Evolutionary conservation across 2,329 filamentous ascomycete species (phyloP).

Genomic region (Balansia obtecta): DNA sequence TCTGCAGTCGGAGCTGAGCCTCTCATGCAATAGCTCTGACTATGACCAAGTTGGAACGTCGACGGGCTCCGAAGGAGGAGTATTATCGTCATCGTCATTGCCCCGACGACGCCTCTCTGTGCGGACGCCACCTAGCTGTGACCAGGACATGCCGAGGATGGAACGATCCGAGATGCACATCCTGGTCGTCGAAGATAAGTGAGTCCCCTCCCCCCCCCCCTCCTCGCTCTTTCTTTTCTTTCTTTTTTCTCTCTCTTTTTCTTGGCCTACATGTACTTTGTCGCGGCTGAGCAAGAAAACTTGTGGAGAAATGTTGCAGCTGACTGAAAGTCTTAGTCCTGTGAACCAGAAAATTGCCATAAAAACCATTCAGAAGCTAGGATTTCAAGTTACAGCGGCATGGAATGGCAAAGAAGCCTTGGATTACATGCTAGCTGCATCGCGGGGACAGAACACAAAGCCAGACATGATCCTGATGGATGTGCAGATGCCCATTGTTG

Average conservation of each 20-base stretch:
- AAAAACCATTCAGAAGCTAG: constrained; percentile 61
- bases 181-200: constrained; percentile 76
- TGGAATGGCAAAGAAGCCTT: constrained; percentile 73
- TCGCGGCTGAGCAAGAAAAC: background rate
- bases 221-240: no score
- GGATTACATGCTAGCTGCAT: constrained; percentile 52
- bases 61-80: constrained; percentile 15
- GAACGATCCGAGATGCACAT: constrained; percentile 55
- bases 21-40: constrained; percentile 58
- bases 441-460: constrained; percentile 35
- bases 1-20: constrained; percentile 48
- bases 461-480: constrained; percentile 73
- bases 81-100: constrained; percentile 11
- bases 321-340: constrained; percentile 23
- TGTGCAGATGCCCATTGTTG: constrained; percentile 64
- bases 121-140: constrained; percentile 24
- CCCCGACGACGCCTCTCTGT: constrained; percentile 21
- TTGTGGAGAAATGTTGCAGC: background rate
- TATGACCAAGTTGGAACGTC: constrained; percentile 36
- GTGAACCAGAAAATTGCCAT: constrained; percentile 68
- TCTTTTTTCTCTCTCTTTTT: constrained; percentile 7
- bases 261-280: background rate
- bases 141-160: constrained; percentile 36
- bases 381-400: constrained; percentile 56
- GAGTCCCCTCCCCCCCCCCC: no score